Conservation (phyloP, 225 moss, liverwort and hornwort species). For the Pseudoscleropodium purum region DNA sequence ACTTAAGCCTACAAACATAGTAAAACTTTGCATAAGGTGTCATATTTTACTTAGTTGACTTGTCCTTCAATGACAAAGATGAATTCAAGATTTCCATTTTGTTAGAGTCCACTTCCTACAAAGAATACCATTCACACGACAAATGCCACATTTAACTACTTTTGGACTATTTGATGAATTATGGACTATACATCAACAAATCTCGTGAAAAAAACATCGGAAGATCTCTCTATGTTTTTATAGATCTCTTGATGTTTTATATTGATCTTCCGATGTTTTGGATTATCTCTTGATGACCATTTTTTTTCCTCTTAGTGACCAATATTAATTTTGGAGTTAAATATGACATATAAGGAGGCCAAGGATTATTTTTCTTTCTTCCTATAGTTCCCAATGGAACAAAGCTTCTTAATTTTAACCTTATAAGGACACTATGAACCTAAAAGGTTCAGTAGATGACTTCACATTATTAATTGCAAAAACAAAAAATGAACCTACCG, state of each 20-base stretch:
- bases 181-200: too few relatives aligned
- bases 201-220: too few relatives aligned
- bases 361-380: background rate
- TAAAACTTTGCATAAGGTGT: background rate
- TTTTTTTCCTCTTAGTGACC: too few relatives aligned
- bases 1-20: background rate
- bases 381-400: background rate
- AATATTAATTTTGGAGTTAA: too few relatives aligned
- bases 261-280: too few relatives aligned
- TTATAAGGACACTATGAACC: accelerated
- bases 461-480: background rate
- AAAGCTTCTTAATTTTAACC: background rate
- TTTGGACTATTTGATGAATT: too few relatives aligned
- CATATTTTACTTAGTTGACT: background rate
- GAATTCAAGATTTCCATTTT: background rate
- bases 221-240: too few relatives aligned
- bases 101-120: background rate
- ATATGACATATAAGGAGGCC: background rate
- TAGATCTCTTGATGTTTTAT: too few relatives aligned
- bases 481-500: background rate
- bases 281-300: too few relatives aligned
- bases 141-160: too few relatives aligned
- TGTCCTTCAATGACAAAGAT: background rate
- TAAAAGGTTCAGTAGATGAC: accelerated
- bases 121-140: accelerated